Percentiles rank a stretch among this genome's conserved stretches.
phyloP scores from a whole-genome alignment of 345 rosid genomes.

The Murraya paniculata region DNA sequence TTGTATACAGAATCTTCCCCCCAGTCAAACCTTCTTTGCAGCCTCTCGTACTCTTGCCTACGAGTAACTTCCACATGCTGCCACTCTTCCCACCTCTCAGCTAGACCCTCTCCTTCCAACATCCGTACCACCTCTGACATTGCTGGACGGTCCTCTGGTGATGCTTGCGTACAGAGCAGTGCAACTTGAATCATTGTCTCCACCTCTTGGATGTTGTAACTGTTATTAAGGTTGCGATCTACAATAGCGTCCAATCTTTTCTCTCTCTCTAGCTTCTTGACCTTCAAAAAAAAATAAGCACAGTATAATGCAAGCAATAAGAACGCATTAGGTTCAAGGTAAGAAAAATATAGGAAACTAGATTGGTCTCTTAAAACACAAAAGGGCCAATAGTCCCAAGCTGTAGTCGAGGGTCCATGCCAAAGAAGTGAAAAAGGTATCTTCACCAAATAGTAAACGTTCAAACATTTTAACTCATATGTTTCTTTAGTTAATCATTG shows the following conservation, averaged over 20 bases:
- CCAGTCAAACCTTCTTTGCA: slow-evolving; percentile 82
- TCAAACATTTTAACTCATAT: neutral
- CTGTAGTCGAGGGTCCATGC: too few species aligned
- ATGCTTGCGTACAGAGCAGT: slow-evolving; percentile 78
- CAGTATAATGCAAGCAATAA: neutral
- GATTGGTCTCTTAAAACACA: too few species aligned
- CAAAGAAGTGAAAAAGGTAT: too few species aligned
- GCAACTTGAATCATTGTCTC: slow-evolving; percentile 95
- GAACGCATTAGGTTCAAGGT: neutral
- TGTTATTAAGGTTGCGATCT: slow-evolving; percentile 60
- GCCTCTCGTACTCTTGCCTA: slow-evolving; percentile 75
- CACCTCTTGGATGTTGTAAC: slow-evolving; percentile 60
- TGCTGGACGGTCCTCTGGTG: slow-evolving; percentile 83
- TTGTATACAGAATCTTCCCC: slow-evolving; percentile 80
- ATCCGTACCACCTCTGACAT: slow-evolving; percentile 95
- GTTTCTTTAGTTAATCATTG: neutral
- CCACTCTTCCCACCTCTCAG: slow-evolving; percentile 99
- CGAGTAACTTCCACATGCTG: slow-evolving; percentile 78
- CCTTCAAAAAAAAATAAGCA: slow-evolving; percentile 40
- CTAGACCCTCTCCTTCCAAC: slow-evolving; percentile 97
- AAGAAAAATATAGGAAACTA: too few species aligned
- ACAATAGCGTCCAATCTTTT: slow-evolving; percentile 79
- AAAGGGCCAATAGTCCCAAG: too few species aligned
- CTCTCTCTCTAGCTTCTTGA: slow-evolving; percentile 91
- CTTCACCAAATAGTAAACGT: neutral